Evolutionary conservation across 257 asterid genomes (phyloP).

Genomic region (Pogostemon cablin): DNA sequence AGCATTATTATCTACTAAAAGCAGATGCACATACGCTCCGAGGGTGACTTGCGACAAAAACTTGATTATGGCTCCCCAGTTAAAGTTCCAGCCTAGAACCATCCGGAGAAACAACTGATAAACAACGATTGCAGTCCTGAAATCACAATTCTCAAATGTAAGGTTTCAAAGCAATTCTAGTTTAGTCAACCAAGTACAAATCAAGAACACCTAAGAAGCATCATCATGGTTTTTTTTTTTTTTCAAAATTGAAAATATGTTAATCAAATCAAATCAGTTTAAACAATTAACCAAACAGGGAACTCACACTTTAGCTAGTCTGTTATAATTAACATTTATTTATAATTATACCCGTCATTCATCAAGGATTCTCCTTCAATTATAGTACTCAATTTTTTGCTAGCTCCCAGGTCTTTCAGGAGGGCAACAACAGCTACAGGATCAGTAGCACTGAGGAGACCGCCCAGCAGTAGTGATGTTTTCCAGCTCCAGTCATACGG

Average conservation of each 20-base stretch:
- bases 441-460: conserved; percentile 99
- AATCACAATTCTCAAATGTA: conserved; percentile 33
- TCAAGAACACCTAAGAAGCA: conserved; percentile 23
- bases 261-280: too few relatives aligned
- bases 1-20: conserved; percentile 28
- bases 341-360: conserved; percentile 86
- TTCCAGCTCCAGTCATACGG: conserved; percentile 97
- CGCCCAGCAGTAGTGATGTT: conserved; percentile 91
- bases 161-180: conserved; percentile 12
- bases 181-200: conserved; percentile 27
- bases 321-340: not conserved
- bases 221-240: not conserved
- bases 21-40: conserved; percentile 82
- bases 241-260: too few relatives aligned
- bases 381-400: conserved; percentile 92
- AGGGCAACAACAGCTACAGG: conserved; percentile 99
- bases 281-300: too few relatives aligned
- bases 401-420: conserved; percentile 92
- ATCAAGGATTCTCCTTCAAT: conserved; percentile 98
- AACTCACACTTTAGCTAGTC: not conserved
- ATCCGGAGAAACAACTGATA: conserved; percentile 82
- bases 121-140: conserved; percentile 95
- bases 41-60: conserved; percentile 75
- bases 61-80: conserved; percentile 68
- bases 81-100: conserved; percentile 83